A percentile compares a stretch with the other conserved stretches of the same genome.
These are phyloP conservation scores for Sporisorium iseilematis-ciliati DNA, from an alignment of 1,284 basidiomycete species.

Conservation along the genomic window DNA sequence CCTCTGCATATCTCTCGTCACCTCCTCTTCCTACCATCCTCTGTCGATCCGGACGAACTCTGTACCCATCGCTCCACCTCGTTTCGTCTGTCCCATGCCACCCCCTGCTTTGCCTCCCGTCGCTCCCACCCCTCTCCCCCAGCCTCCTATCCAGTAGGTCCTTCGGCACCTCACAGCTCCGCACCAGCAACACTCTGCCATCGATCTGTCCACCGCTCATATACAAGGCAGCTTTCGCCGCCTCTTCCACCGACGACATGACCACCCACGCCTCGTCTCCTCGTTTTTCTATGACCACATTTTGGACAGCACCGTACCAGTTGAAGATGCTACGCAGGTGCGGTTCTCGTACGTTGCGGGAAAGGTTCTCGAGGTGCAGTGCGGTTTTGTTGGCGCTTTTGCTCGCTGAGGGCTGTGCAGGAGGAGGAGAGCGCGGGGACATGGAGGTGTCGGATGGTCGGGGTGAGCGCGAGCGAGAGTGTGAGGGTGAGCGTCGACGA, in stretches of 20 bases:
- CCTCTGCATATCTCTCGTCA: neutral
- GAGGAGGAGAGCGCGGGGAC: constrained; percentile 2
- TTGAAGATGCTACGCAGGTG: constrained; percentile 54
- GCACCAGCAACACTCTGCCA: constrained; percentile 25
- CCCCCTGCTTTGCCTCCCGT: neutral
- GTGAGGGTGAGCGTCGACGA: constrained; percentile 3
- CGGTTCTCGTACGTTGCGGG: constrained; percentile 33
- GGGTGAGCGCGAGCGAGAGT: constrained; percentile 13
- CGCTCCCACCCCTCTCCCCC: constrained; percentile 6
- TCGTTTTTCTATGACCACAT: constrained; percentile 8
- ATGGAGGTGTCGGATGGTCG: constrained; percentile 10
- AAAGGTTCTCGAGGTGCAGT: constrained; percentile 36
- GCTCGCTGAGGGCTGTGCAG: neutral
- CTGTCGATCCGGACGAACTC: constrained; percentile 24
- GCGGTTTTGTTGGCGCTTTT: constrained; percentile 18
- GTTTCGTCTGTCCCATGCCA: neutral
- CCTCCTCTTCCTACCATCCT: neutral
- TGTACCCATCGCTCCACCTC: neutral
- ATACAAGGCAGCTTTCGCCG: constrained; percentile 48
- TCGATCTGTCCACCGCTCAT: constrained; percentile 62
- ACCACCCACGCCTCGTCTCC: constrained; percentile 26
- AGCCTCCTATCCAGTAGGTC: neutral
- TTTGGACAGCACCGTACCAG: constrained; percentile 42
- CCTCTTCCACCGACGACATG: constrained; percentile 27
- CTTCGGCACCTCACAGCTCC: constrained; percentile 14